Conservation (phyloP, 2,329 filamentous ascomycete genomes). For the Claviceps sp. region DNA sequence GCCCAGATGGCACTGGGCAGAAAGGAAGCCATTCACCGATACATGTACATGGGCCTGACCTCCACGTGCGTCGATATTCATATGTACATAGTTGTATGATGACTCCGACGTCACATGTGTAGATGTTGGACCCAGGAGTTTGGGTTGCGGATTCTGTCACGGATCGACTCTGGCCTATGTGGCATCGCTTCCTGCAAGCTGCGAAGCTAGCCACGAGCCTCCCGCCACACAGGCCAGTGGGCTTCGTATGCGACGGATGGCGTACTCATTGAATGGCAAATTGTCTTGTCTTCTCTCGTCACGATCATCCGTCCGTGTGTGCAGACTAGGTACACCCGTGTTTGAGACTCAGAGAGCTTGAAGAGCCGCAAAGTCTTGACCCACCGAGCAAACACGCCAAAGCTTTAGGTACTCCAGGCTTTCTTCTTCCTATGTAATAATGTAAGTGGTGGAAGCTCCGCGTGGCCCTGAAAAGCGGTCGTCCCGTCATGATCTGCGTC, state of each 20-base stretch:
- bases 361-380: no score
- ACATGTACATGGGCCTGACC: background rate
- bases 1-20: no score
- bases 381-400: background rate
- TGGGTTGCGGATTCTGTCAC: background rate
- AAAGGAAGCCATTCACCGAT: background rate
- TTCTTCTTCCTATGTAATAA: background rate
- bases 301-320: conserved; percentile 6
- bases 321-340: background rate
- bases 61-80: background rate
- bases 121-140: background rate
- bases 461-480: conserved; percentile 4
- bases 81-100: no score
- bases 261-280: background rate
- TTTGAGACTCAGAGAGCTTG: background rate
- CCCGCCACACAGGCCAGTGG: background rate
- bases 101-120: no score
- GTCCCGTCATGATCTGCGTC: background rate
- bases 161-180: background rate
- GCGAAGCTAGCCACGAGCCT: background rate
- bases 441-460: conserved; percentile 1
- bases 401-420: background rate
- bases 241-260: conserved; percentile 7
- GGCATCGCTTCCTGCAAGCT: background rate
- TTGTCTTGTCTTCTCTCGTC: background rate